phyloP scores from a whole-genome alignment of 192 early-diverging fungal genomes.

The Oehlia diaphana region DNA sequence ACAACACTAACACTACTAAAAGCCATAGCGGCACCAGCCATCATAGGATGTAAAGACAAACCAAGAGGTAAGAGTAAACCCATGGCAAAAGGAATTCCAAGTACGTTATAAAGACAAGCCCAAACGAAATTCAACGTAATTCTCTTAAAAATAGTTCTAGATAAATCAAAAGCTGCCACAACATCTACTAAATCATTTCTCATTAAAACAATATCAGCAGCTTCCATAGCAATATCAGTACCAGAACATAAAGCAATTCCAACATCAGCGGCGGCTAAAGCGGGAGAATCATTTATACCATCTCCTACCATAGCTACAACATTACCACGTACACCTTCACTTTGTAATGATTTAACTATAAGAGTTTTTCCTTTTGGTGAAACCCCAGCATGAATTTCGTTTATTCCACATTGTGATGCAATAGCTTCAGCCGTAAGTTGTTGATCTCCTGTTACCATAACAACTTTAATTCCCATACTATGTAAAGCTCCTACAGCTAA shows the following conservation, averaged over 20 bases:
- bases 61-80: constrained; percentile 87
- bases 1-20: constrained; percentile 92
- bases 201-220: constrained; percentile 92
- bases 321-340: constrained; percentile 30
- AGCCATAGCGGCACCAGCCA: constrained; percentile 94
- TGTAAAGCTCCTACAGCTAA: constrained; percentile 70
- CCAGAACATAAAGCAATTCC: constrained; percentile 88
- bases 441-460: constrained; percentile 96
- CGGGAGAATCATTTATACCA: constrained; percentile 96
- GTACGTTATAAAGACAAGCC: constrained; percentile 87
- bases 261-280: constrained; percentile 79
- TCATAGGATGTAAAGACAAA: constrained; percentile 82
- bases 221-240: constrained; percentile 94
- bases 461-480: constrained; percentile 71
- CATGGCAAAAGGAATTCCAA: constrained; percentile 94
- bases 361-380: constrained; percentile 88
- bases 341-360: constrained; percentile 73
- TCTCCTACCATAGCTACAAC: constrained; percentile 95
- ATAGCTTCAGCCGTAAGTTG: constrained; percentile 77
- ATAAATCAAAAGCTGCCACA: constrained; percentile 82
- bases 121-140: constrained; percentile 88
- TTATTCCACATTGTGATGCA: constrained; percentile 79
- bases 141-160: constrained; percentile 78
- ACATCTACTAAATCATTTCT: constrained; percentile 83
- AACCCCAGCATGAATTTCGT: constrained; percentile 83